These are phyloP conservation scores for Cynara cardunculus DNA, from an alignment of 129 eudicot species.

Conservation along the genomic window DNA sequence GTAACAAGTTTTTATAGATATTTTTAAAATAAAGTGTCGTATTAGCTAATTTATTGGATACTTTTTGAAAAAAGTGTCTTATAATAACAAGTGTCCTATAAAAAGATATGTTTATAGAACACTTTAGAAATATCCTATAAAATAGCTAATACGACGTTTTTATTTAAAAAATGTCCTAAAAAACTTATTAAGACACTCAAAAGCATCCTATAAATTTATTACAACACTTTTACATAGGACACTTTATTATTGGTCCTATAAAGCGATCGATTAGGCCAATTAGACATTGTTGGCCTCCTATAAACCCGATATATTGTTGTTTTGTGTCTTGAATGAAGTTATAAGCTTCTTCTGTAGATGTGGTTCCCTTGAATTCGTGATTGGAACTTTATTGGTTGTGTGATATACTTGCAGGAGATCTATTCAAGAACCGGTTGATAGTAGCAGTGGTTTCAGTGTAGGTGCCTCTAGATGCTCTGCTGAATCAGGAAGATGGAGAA, in stretches of 20 bases:
- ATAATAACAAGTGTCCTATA: not conserved
- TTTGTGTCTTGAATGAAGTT: not conserved
- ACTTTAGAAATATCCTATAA: not conserved
- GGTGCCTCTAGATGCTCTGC: slow-evolving; percentile 19
- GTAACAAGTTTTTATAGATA: not conserved
- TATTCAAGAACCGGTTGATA: slow-evolving; percentile 26
- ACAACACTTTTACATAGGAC: not conserved
- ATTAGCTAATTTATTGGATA: not conserved
- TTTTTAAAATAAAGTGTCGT: not conserved
- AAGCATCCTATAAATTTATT: not conserved
- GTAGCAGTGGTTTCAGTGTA: slow-evolving; percentile 5
- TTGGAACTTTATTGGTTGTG: not conserved
- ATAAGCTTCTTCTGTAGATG: not conserved
- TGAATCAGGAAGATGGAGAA: slow-evolving; percentile 55
- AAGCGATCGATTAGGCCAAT: not conserved
- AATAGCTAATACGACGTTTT: not conserved
- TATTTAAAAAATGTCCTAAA: not conserved
- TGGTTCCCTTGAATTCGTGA: not conserved
- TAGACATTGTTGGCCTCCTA: not conserved
- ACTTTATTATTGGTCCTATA: not conserved
- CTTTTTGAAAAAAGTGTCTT: not conserved
- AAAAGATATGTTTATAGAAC: not conserved
- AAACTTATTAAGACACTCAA: not conserved
- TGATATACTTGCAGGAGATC: slow-evolving; percentile 39
- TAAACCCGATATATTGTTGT: not conserved